phyloP scores from a whole-genome alignment of 768 basidiomycete genomes.

The Hypholoma sublateritium region DNA sequence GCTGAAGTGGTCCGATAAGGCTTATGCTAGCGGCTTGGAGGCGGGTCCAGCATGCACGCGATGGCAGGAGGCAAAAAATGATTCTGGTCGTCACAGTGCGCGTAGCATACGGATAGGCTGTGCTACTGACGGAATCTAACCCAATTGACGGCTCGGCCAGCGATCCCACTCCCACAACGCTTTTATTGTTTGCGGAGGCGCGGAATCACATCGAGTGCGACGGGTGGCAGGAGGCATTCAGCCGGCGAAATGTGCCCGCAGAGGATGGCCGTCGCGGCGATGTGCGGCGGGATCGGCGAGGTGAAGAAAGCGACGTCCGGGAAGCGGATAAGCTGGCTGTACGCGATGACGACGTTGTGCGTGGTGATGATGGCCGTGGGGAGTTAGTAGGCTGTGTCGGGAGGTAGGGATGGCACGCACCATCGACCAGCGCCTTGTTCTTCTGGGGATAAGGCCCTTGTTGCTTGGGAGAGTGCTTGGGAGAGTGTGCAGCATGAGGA shows the following conservation, averaged over 20 bases:
- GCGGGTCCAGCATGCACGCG: too few relatives aligned
- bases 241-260: constrained; percentile 85
- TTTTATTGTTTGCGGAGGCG: too few relatives aligned
- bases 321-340: constrained; percentile 80
- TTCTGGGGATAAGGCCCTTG: constrained; percentile 70
- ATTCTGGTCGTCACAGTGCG: too few relatives aligned
- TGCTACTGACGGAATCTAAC: too few relatives aligned
- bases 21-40: too few relatives aligned
- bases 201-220: constrained; percentile 80
- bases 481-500: constrained; percentile 73
- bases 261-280: constrained; percentile 88
- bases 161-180: too few relatives aligned
- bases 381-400: background rate
- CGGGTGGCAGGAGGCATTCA: constrained; percentile 59
- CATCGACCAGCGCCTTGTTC: constrained; percentile 74
- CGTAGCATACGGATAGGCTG: too few relatives aligned
- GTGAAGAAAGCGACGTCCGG: constrained; percentile 88
- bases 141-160: too few relatives aligned
- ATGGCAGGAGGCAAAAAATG: too few relatives aligned
- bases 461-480: too few relatives aligned
- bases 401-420: constrained; percentile 47
- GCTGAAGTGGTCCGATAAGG: too few relatives aligned
- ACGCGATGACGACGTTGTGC: constrained; percentile 84
- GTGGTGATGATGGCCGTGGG: constrained; percentile 75
- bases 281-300: constrained; percentile 85